Percentiles rank a stretch among this genome's conserved stretches.
These are phyloP conservation scores for Sugiyamaella castrensis DNA, from an alignment of 1,139 yeast species.

Conservation along the genomic window DNA sequence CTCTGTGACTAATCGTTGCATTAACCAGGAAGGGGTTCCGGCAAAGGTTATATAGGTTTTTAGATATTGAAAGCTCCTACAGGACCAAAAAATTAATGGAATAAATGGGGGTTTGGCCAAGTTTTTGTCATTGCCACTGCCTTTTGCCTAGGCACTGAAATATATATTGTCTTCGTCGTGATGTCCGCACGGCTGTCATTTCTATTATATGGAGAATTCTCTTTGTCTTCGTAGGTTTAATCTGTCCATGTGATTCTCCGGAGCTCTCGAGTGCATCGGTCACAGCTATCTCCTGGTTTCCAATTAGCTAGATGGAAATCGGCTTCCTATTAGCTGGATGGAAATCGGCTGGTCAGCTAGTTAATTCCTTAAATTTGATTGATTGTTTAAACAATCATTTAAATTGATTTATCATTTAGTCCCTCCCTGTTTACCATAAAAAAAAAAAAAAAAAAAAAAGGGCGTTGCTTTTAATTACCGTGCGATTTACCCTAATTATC, in stretches of 20 bases:
- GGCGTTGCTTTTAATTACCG: no score
- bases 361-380: conserved; percentile 13
- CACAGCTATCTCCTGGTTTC: conserved; percentile 16
- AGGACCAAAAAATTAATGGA: no score
- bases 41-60: conserved; percentile 18
- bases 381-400: no score
- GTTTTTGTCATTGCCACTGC: conserved; percentile 18
- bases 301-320: no score
- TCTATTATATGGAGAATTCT: conserved; percentile 16
- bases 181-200: conserved; percentile 14
- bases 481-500: no score
- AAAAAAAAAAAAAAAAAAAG: no score
- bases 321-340: conserved; percentile 16
- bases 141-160: conserved; percentile 16
- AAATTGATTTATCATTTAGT: no score
- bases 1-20: no score
- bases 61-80: conserved; percentile 13
- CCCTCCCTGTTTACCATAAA: no score
- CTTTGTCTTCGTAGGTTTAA: conserved; percentile 17
- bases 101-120: conserved; percentile 18
- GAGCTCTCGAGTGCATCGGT: conserved; percentile 15
- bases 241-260: conserved; percentile 15
- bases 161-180: conserved; percentile 14
- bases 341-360: conserved; percentile 15
- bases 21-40: no score